Evolutionary conservation across 2,329 filamentous ascomycete genomes (phyloP).

Genomic region (Thielaviopsis ethacetica): DNA sequence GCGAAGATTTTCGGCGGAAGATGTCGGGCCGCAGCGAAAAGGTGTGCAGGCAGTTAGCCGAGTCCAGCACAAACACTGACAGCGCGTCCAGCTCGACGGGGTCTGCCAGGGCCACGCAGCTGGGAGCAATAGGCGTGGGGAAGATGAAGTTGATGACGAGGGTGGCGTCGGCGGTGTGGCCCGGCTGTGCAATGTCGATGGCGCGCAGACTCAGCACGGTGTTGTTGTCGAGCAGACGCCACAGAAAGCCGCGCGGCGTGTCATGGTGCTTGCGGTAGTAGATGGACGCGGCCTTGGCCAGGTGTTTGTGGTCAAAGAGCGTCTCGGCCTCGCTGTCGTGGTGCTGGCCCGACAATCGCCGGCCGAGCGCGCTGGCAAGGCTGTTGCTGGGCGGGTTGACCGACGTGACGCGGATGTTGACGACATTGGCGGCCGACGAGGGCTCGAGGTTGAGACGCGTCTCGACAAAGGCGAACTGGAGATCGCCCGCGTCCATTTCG

Average conservation of each 20-base stretch:
- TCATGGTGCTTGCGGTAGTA: slow-evolving; percentile 65
- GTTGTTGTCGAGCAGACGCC: slow-evolving; percentile 71
- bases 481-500: slow-evolving; percentile 48
- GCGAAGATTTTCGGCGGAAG: slow-evolving; percentile 53
- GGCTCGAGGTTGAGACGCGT: slow-evolving; percentile 71
- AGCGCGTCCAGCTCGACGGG: slow-evolving; percentile 60
- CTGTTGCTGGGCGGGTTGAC: slow-evolving; percentile 25
- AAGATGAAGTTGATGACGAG: slow-evolving; percentile 68
- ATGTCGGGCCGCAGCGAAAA: slow-evolving; percentile 70
- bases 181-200: slow-evolving; percentile 49
- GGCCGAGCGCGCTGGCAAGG: slow-evolving; percentile 17
- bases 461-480: slow-evolving; percentile 66
- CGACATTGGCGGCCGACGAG: slow-evolving; percentile 48
- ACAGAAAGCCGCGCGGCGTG: slow-evolving; percentile 74
- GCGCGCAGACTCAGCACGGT: slow-evolving; percentile 68
- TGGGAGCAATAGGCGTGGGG: slow-evolving; percentile 51
- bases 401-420: slow-evolving; percentile 53
- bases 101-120: slow-evolving; percentile 73
- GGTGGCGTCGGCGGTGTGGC: slow-evolving; percentile 48
- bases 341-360: neutral
- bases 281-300: slow-evolving; percentile 66
- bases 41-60: slow-evolving; percentile 65
- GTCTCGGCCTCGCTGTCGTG: slow-evolving; percentile 48
- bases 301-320: slow-evolving; percentile 52
- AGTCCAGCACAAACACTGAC: slow-evolving; percentile 64